Base-by-base conservation (phyloP, 495 filamentous ascomycete species). In the Sporormia fimetaria region DNA sequence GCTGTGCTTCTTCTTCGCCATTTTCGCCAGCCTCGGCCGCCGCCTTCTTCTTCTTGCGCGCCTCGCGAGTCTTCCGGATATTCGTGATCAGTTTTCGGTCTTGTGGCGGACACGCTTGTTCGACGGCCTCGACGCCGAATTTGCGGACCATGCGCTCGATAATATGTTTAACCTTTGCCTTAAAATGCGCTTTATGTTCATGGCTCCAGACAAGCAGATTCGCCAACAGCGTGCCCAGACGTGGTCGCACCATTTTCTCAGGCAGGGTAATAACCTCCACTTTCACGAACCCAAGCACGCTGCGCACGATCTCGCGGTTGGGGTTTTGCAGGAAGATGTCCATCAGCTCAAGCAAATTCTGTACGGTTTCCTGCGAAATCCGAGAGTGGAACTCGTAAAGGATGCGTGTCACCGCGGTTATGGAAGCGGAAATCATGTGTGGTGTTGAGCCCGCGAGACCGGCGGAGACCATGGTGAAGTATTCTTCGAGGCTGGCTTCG, bases 391-490 rank as follows among this genome's bases (percentile, higher is more conserved):
- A 96, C 47, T 94, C 81, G 61, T 87, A 96, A 21, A 98, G 77
- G 17, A 94, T 74, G 4, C 92, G 74, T 1, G 87, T 87, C 27
- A 96, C 67, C 3, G 92, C 90, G 6, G 86, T 94, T 57, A 98
- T 87, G 7, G 80, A 82, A 4, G 90, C 90, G 6, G 82, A 87
- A 44, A 95, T 80, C 84, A 94, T 94, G 64, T 96, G 90, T 25
- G 90, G 87, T 12, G 85, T 83, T 44, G 70, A 76, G 28, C 86
- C 88, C 1, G 88, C 90, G 21, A 98, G 74, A 59, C 92, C 90
- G 15, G 90, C 92, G 33, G 83, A 87, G 22, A 98, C 79, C 88
- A 98, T 98, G 27, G 87, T 94, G 70, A 95, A 83, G 61, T 92
- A 95, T 58, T 96, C 90, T 51, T 95, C 87, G 20, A 96, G 69